Percentiles rank a stretch among this genome's conserved stretches.
These are phyloP conservation scores for Populus ilicifolia DNA, from an alignment of 345 rosid genomes.

Conservation along the genomic window DNA sequence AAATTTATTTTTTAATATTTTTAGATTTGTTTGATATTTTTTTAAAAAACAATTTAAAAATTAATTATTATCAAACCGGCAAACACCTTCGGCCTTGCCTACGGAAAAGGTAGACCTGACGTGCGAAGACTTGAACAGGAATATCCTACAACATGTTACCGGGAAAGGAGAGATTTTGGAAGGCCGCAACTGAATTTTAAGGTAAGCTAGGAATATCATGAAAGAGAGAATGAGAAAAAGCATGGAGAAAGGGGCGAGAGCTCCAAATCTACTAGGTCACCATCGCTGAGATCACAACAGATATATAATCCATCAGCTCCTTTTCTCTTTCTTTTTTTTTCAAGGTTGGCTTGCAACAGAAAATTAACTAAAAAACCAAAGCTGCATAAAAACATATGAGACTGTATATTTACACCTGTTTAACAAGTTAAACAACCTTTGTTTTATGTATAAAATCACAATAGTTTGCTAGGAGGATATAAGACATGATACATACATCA, in stretches of 20 bases:
- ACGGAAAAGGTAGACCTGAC: not conserved
- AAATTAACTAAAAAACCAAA: not conserved
- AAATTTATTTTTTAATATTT: too few relatives aligned
- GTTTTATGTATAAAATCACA: conserved; percentile 38
- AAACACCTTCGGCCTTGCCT: not conserved
- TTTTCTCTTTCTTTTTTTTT: not conserved
- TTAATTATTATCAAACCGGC: too few relatives aligned
- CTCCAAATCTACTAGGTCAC: conserved; percentile 22
- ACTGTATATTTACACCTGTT: conserved; percentile 40
- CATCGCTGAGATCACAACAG: conserved; percentile 3
- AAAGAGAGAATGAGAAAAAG: conserved; percentile 7
- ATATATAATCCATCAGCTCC: not conserved
- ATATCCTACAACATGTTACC: too few relatives aligned
- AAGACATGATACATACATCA: conserved; percentile 37
- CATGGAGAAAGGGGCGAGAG: conserved; percentile 15
- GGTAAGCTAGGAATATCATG: not conserved
- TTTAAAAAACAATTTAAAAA: too few relatives aligned
- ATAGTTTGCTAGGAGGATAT: conserved; percentile 21
- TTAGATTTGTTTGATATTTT: too few relatives aligned
- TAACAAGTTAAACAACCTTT: conserved; percentile 27
- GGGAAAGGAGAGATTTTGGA: not conserved
- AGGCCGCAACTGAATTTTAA: not conserved
- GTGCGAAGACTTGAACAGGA: too few relatives aligned
- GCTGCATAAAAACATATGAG: conserved; percentile 1
- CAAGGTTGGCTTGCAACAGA: not conserved